Percentiles rank a stretch among this genome's conserved stretches.
phyloP scores from a whole-genome alignment of 352 stramenopile genomes.

The Lagenidium giganteum region DNA sequence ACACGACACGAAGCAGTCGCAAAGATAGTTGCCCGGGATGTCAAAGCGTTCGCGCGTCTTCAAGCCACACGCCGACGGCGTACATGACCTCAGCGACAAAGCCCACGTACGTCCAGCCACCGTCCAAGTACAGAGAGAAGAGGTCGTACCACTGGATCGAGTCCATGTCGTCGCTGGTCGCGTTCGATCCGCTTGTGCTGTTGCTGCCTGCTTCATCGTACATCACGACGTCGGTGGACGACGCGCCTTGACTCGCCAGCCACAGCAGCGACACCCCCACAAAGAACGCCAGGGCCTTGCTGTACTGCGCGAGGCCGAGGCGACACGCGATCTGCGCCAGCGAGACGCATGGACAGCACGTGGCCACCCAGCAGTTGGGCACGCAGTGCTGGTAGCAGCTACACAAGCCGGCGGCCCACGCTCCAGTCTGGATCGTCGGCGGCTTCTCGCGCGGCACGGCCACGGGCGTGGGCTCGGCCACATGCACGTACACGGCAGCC shows the following conservation, averaged over 20 bases:
- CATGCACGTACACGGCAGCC: too few species aligned
- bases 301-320: constrained; percentile 27
- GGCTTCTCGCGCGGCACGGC: too few species aligned
- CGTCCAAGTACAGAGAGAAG: too few species aligned
- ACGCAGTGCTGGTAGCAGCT: constrained; percentile 35
- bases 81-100: too few species aligned
- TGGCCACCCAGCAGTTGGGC: constrained; percentile 51
- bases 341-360: constrained; percentile 38
- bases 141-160: background rate
- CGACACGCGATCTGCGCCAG: constrained; percentile 41
- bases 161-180: too few species aligned
- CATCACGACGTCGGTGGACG: too few species aligned
- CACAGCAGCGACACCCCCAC: constrained; percentile 6
- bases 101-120: too few species aligned
- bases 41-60: constrained; percentile 6
- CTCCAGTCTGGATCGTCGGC: constrained; percentile 20
- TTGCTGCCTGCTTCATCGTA: too few species aligned
- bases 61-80: constrained; percentile 2
- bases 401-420: constrained; percentile 33
- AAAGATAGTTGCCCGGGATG: constrained; percentile 6
- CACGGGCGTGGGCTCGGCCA: too few species aligned
- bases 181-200: too few species aligned
- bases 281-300: constrained; percentile 5
- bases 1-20: constrained; percentile 10
- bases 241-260: too few species aligned